A percentile compares a stretch with the other conserved stretches of the same genome.
Conservation (phyloP, 192 early-diverging fungal genomes). For the Linnemannia exigua region DNA sequence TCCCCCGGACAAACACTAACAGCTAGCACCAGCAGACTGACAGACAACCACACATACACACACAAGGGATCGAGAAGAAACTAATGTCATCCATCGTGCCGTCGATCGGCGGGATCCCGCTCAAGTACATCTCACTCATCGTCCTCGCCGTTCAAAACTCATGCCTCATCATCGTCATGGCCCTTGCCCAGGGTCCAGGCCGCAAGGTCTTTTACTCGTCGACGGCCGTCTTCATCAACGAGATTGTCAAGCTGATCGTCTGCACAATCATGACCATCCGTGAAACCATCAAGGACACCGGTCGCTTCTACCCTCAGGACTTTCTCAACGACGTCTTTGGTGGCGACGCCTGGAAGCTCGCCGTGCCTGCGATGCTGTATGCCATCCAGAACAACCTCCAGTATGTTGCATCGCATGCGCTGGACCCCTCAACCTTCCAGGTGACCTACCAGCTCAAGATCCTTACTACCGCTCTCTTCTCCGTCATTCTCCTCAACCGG, state of each 20-base stretch:
- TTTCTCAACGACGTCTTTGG: slow-evolving; percentile 67
- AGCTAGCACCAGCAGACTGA: neutral
- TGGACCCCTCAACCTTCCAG: slow-evolving; percentile 97
- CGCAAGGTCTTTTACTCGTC: slow-evolving; percentile 78
- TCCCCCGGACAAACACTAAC: neutral
- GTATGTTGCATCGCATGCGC: slow-evolving; percentile 86
- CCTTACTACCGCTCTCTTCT: slow-evolving; percentile 94
- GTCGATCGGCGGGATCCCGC: slow-evolving; percentile 68
- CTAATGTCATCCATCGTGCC: slow-evolving; percentile 41
- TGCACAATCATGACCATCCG: slow-evolving; percentile 58
- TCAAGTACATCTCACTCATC: slow-evolving; percentile 89
- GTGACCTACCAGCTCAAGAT: slow-evolving; percentile 99
- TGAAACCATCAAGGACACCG: slow-evolving; percentile 43
- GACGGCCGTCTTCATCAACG: slow-evolving; percentile 93
- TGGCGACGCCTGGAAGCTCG: slow-evolving; percentile 84
- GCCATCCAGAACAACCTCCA: slow-evolving; percentile 98
- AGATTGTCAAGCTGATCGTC: slow-evolving; percentile 84
- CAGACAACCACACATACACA: neutral
- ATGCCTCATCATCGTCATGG: slow-evolving; percentile 88
- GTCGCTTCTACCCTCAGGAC: slow-evolving; percentile 33
- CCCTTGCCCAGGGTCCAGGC: slow-evolving; percentile 55
- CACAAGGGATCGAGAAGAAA: neutral
- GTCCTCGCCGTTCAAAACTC: slow-evolving; percentile 94
- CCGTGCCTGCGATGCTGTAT: slow-evolving; percentile 93
- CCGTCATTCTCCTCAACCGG: slow-evolving; percentile 85